phyloP scores from a whole-genome alignment of 2,329 filamentous ascomycete species.

The Fusarium sp. region DNA sequence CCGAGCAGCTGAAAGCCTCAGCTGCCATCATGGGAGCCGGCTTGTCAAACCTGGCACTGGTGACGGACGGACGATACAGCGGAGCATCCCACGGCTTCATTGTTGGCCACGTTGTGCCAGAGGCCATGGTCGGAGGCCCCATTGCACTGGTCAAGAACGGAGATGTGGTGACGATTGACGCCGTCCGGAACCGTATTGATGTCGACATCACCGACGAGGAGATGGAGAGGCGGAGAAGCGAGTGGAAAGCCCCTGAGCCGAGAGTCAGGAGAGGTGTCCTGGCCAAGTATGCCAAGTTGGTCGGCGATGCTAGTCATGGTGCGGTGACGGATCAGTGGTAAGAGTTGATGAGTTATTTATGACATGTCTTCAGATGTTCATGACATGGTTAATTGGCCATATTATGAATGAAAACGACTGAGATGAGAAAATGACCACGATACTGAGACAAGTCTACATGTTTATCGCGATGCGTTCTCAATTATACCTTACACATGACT shows the following conservation, averaged over 20 bases:
- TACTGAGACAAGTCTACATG: background rate
- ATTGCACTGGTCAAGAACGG: conserved; percentile 87
- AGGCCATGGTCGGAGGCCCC: conserved; percentile 90
- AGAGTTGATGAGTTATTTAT: conserved; percentile 6
- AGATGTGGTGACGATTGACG: conserved; percentile 89
- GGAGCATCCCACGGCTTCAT: conserved; percentile 94
- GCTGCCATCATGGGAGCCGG: conserved; percentile 95
- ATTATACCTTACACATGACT: background rate
- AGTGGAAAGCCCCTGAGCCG: conserved; percentile 80
- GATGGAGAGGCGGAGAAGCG: conserved; percentile 73
- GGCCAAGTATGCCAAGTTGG: conserved; percentile 90
- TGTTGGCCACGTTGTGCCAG: conserved; percentile 92
- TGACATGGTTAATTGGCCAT: background rate
- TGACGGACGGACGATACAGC: conserved; percentile 92
- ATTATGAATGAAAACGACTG: conserved; percentile 10
- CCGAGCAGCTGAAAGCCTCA: conserved; percentile 90
- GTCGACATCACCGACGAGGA: conserved; percentile 78
- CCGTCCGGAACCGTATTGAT: conserved; percentile 83
- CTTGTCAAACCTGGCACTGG: conserved; percentile 88
- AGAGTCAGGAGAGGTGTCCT: conserved; percentile 86
- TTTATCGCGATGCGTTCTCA: no score
- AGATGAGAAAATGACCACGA: conserved; percentile 13
- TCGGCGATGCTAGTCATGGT: conserved; percentile 92
- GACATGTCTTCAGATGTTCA: background rate
- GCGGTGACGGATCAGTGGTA: conserved; percentile 81